phyloP scores from a whole-genome alignment of 352 stramenopile species.

The Phytophthora quininea region DNA sequence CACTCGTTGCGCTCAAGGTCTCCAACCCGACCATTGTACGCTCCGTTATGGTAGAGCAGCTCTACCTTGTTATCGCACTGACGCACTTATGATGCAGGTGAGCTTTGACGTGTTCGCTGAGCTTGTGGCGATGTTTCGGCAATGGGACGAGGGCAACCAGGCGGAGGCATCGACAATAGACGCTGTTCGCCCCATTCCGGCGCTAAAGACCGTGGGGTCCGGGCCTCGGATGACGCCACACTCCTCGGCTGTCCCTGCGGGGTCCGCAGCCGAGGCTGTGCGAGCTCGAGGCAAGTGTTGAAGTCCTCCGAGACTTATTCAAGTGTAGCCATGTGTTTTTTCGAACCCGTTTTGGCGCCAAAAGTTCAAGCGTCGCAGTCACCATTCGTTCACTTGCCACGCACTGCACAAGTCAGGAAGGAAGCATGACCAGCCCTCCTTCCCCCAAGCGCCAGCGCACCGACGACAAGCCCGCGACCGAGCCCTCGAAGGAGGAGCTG shows the following conservation, averaged over 20 bases:
- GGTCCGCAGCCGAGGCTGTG: conserved; percentile 40
- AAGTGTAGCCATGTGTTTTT: conserved; percentile 15
- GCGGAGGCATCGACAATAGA: background rate
- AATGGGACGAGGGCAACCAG: conserved; percentile 14
- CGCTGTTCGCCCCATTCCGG: conserved; percentile 4
- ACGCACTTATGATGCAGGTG: conserved; percentile 39
- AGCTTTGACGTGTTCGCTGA: conserved; percentile 69
- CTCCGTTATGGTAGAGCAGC: background rate
- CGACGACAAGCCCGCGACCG: conserved; percentile 43
- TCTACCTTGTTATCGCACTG: no score
- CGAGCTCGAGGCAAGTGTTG: conserved; percentile 7
- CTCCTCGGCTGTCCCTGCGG: conserved; percentile 17
- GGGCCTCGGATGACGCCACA: conserved; percentile 17
- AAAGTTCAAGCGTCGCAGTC: no score
- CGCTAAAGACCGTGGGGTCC: conserved; percentile 6
- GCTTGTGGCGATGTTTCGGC: conserved; percentile 47
- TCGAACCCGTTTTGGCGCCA: no score
- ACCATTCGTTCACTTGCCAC: background rate
- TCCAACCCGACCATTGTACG: conserved; percentile 46
- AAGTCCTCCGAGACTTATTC: background rate
- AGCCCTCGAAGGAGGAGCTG: conserved; percentile 32
- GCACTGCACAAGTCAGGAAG: background rate
- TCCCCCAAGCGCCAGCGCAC: conserved; percentile 82
- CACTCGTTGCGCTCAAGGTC: conserved; percentile 40
- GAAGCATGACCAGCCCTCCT: conserved; percentile 55